These are phyloP conservation scores for Pythium plurisporium DNA, from an alignment of 352 stramenopile species.

Conservation along the genomic window DNA sequence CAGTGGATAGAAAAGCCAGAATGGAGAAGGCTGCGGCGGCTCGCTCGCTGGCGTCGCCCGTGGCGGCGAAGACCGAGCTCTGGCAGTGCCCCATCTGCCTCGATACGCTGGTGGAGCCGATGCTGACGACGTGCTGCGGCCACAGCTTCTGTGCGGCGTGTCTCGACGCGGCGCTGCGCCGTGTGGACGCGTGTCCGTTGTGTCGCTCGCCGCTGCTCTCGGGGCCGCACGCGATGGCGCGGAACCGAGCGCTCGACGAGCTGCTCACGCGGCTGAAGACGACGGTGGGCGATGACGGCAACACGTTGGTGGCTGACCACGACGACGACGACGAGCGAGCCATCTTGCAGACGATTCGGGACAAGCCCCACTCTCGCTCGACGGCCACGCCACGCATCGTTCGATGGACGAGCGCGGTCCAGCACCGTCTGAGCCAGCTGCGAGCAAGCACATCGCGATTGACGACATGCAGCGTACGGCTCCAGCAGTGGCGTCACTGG, in stretches of 20 bases:
- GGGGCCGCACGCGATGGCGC: slow-evolving; percentile 36
- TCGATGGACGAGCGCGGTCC: background rate
- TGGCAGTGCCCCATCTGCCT: slow-evolving; percentile 61
- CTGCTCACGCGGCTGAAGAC: slow-evolving; percentile 24
- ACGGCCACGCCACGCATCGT: background rate
- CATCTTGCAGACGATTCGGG: slow-evolving; percentile 20
- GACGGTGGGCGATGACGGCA: background rate
- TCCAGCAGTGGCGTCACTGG: slow-evolving; percentile 47
- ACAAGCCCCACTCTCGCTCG: background rate
- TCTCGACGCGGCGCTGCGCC: slow-evolving; percentile 38
- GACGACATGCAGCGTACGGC: background rate
- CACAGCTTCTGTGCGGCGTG: slow-evolving; percentile 61
- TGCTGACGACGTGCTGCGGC: slow-evolving; percentile 57
- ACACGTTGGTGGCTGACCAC: background rate
- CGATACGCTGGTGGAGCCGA: slow-evolving; percentile 34
- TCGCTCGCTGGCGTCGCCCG: no score
- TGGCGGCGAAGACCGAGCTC: no score
- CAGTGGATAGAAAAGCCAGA: no score
- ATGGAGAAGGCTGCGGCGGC: slow-evolving; percentile 1
- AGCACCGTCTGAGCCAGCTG: background rate
- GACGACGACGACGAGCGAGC: slow-evolving; percentile 13
- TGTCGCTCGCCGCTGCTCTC: slow-evolving; percentile 49
- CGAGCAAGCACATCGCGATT: background rate
- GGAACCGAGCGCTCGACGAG: slow-evolving; percentile 47
- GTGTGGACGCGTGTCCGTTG: slow-evolving; percentile 49